Conservation (phyloP, 345 rosid species). For the Lenwebbia sp. region DNA sequence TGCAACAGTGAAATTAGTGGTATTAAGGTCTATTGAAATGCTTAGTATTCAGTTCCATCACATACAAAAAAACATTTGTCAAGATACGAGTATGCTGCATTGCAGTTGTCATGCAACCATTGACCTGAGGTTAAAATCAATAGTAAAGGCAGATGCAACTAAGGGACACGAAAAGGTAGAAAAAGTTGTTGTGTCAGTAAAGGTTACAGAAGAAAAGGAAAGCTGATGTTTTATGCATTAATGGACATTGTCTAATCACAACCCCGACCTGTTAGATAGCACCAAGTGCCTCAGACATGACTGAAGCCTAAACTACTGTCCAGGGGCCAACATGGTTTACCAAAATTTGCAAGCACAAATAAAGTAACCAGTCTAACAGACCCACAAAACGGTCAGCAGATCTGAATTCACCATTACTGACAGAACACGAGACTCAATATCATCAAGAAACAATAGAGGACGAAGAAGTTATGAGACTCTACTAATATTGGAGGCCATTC, state of each 20-base stretch:
- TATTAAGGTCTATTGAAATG: background rate
- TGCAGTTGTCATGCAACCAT: background rate
- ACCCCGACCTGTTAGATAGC: background rate
- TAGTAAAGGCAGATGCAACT: background rate
- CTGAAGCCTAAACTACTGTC: background rate
- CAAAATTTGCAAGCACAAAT: background rate
- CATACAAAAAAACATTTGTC: background rate
- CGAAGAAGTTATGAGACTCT: background rate
- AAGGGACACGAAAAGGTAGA: background rate
- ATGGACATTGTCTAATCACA: background rate
- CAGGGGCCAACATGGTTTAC: background rate
- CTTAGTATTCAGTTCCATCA: background rate
- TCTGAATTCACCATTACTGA: background rate
- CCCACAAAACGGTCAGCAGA: background rate
- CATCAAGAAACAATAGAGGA: background rate
- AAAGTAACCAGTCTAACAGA: background rate
- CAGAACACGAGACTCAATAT: background rate
- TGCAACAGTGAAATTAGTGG: conserved; percentile 26
- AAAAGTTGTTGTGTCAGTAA: background rate
- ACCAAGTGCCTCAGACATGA: background rate
- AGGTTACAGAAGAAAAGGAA: background rate
- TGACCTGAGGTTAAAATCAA: background rate
- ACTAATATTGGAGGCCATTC: background rate
- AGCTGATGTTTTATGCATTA: background rate
- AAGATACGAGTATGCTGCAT: background rate